phyloP scores from a whole-genome alignment of 2,329 filamentous ascomycete genomes.

The Trichoderma oligosporum region DNA sequence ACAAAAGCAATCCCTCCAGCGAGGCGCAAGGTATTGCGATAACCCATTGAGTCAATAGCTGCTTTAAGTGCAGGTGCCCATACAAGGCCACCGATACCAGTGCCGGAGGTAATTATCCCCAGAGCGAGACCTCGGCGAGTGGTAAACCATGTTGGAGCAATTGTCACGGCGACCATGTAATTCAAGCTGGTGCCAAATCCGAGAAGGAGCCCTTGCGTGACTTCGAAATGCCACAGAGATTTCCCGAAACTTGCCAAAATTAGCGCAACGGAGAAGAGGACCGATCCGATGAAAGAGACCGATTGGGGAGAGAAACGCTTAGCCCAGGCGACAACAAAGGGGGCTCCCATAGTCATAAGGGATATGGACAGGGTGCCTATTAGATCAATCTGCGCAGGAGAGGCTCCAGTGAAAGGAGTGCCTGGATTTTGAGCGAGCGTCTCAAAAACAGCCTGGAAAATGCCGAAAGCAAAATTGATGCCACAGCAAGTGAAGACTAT shows the following conservation, averaged over 20 bases:
- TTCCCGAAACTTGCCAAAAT: constrained; percentile 5
- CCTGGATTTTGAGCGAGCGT: constrained; percentile 2
- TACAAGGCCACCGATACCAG: constrained; percentile 4
- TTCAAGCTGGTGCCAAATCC: not conserved
- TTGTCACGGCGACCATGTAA: constrained; percentile 8
- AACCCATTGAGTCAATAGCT: not conserved
- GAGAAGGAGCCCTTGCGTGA: not conserved
- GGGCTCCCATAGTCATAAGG: constrained; percentile 10
- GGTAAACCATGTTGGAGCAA: constrained; percentile 3
- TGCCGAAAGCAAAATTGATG: constrained; percentile 6
- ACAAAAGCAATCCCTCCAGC: constrained; percentile 6
- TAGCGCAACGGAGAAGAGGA: not conserved
- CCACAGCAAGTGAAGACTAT: constrained; percentile 10
- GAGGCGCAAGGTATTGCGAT: constrained; percentile 1
- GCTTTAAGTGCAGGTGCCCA: constrained; percentile 10
- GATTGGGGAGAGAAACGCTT: constrained; percentile 5
- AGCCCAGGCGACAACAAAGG: constrained; percentile 7
- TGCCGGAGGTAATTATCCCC: constrained; percentile 9
- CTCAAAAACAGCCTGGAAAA: constrained; percentile 7
- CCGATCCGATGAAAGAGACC: not conserved
- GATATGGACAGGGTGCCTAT: constrained; percentile 4
- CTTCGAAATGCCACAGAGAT: constrained; percentile 10
- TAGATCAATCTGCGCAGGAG: constrained; percentile 3
- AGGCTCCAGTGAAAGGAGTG: constrained; percentile 6
- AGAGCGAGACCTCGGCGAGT: not conserved